A percentile compares a stretch with the other conserved stretches of the same genome.
Evolutionary conservation across 1,139 yeast genomes (phyloP).

Genomic region (Yamadazyma sp.): DNA sequence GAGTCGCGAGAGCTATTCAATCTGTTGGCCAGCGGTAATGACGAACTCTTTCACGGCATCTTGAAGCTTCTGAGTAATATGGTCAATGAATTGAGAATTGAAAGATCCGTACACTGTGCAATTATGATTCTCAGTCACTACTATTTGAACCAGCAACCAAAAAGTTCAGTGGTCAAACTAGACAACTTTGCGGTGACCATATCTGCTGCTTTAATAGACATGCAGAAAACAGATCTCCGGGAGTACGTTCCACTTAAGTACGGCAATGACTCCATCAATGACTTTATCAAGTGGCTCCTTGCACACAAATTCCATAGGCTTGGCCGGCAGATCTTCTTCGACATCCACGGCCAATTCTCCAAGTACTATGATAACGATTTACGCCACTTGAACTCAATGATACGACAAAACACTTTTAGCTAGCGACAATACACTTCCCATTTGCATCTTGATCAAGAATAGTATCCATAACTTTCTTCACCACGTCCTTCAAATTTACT

Average conservation of each 20-base stretch:
- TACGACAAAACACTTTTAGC: not conserved
- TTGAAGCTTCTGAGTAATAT: conserved; percentile 8
- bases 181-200: not conserved
- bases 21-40: conserved; percentile 32
- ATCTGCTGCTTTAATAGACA: not conserved
- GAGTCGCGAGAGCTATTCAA: conserved; percentile 26
- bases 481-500: conserved; percentile 25
- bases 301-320: conserved; percentile 4
- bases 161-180: not conserved
- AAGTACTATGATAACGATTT: conserved; percentile 13
- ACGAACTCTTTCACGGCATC: conserved; percentile 28
- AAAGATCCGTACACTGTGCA: conserved; percentile 1
- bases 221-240: conserved; percentile 8
- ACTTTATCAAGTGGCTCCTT: conserved; percentile 14
- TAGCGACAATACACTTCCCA: conserved; percentile 31
- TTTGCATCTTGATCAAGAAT: conserved; percentile 33
- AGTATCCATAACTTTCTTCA: conserved; percentile 27
- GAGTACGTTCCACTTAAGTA: conserved; percentile 11
- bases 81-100: not conserved
- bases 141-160: conserved; percentile 1
- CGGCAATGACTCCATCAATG: conserved; percentile 10
- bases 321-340: conserved; percentile 6
- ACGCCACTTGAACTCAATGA: conserved; percentile 5
- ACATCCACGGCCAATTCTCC: conserved; percentile 12
- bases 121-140: conserved; percentile 6